Evolutionary conservation across 1,139 yeast genomes (phyloP).

Genomic region (Suhomyces chickasaworum): DNA sequence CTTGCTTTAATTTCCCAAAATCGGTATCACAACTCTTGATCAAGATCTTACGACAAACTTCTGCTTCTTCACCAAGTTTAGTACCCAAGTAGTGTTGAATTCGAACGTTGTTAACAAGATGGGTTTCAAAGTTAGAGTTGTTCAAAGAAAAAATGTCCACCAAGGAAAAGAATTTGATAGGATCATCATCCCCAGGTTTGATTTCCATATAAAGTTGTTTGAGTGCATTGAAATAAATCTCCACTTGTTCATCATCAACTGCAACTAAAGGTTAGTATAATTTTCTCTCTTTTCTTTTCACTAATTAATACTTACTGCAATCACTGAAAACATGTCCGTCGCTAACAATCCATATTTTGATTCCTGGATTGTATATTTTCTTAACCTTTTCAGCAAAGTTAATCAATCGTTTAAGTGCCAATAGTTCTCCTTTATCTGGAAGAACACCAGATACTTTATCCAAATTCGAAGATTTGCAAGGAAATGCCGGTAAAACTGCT

Average conservation of each 20-base stretch:
- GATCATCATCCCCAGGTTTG: conserved; percentile 26
- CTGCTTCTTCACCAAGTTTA: conserved; percentile 35
- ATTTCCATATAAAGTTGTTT: conserved; percentile 41
- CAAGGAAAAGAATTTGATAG: conserved; percentile 38
- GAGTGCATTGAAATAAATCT: conserved; percentile 47
- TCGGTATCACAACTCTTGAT: conserved; percentile 45
- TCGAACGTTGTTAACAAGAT: conserved; percentile 24
- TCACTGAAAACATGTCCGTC: conserved; percentile 70
- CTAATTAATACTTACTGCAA: conserved; percentile 42
- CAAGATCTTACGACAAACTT: conserved; percentile 40
- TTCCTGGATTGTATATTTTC: conserved; percentile 54
- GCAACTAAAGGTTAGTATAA: conserved; percentile 32
- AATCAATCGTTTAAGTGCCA: conserved; percentile 38
- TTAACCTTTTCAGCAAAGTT: conserved; percentile 35
- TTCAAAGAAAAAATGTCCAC: conserved; percentile 37
- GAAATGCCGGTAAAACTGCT: conserved; percentile 65
- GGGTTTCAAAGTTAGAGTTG: conserved; percentile 19
- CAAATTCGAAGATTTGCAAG: conserved; percentile 60
- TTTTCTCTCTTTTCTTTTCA: neutral
- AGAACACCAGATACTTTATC: conserved; percentile 52
- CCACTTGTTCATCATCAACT: conserved; percentile 55
- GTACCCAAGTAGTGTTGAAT: conserved; percentile 41
- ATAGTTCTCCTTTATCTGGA: conserved; percentile 53
- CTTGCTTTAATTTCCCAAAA: conserved; percentile 35
- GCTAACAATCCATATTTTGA: conserved; percentile 57